A percentile compares a stretch with the other conserved stretches of the same genome.
Conservation (phyloP, 306 rosid species). For the Corylus americana region DNA sequence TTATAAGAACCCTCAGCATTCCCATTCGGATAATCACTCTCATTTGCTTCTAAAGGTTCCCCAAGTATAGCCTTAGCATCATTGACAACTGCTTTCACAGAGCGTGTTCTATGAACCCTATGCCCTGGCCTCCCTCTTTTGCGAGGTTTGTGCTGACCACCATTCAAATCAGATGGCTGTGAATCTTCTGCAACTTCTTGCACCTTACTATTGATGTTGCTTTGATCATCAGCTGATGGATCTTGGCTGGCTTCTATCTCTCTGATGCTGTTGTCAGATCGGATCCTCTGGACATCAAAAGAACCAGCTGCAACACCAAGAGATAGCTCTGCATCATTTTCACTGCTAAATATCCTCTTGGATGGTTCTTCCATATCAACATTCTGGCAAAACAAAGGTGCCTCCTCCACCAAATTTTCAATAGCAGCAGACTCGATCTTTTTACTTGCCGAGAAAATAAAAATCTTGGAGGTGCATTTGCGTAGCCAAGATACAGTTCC, state of each 20-base stretch:
- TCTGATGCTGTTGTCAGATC: slow-evolving; percentile 55
- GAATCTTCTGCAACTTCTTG: slow-evolving; percentile 49
- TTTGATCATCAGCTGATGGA: slow-evolving; percentile 56
- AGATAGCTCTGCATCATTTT: slow-evolving; percentile 69
- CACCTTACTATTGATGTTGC: slow-evolving; percentile 61
- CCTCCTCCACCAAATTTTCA: slow-evolving; percentile 43
- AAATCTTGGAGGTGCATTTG: slow-evolving; percentile 85
- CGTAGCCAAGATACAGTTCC: slow-evolving; percentile 86
- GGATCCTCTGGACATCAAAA: slow-evolving; percentile 50
- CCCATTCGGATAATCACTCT: slow-evolving; percentile 63
- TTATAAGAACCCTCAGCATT: slow-evolving; percentile 64
- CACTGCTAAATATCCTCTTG: slow-evolving; percentile 39
- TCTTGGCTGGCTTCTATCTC: slow-evolving; percentile 63
- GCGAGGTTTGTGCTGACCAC: slow-evolving; percentile 39
- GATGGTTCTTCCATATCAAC: slow-evolving; percentile 44
- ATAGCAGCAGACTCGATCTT: slow-evolving; percentile 49
- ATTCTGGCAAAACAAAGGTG: slow-evolving; percentile 31
- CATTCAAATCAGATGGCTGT: slow-evolving; percentile 55
- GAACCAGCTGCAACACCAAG: slow-evolving; percentile 74
- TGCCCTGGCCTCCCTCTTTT: slow-evolving; percentile 51
- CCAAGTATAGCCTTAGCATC: slow-evolving; percentile 79
- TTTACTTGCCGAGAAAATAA: slow-evolving; percentile 68
- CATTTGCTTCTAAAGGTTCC: slow-evolving; percentile 47
- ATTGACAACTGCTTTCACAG: slow-evolving; percentile 66
- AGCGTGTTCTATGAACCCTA: slow-evolving; percentile 48